Base-by-base conservation (phyloP, 1,284 basidiomycete genomes). In the Rhodotorula sp. region DNA sequence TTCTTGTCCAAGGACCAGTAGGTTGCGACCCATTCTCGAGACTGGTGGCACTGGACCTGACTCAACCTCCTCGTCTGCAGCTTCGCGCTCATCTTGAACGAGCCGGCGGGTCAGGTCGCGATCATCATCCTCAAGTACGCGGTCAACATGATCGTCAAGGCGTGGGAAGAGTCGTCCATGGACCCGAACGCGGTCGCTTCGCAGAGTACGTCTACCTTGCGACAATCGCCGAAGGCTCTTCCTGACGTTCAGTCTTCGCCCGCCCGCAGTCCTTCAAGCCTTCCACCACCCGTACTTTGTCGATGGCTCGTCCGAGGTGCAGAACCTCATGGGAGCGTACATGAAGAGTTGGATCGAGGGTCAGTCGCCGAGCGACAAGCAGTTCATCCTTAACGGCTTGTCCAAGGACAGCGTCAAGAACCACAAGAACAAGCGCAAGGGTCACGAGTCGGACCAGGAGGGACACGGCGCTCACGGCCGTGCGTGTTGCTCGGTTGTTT, bases 251-350 rank as follows among this genome's bases (percentile, higher is more conserved):
- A 10, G 19, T 28, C 14, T 0, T 12, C 21, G 14, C 23, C 34
- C 26, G 10, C 50, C 15, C 7, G 7, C 60, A 38, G 84, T 91
- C 68, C 81, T 93, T 8, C 84, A 89, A 76, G 89, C 88, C 82
- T 81, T 95, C 86, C 92, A 94, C 85, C 92, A 95, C 63, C 63
- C 63, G 55, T 64, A 92, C 78, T 95, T 92, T 84, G 86, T 88
- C 79, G 85, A 89, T 79, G 81, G 82, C 62, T 82, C 84, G 76
- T 90, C 90, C 0, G 84, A 86, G 72, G 85, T 95, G 45, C 93
- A 95, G 80, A 84, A 85, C 52, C 87, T 90, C 78, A 94, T 95
- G 92, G 86, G 86, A 23, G 83, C 86, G 59, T 82, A 83, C 64
- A 81, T 89, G 82, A 80, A 86, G 74, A 81, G 81, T 57, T 89